A percentile compares a stretch with the other conserved stretches of the same genome.
Conservation (phyloP, 225 moss, liverwort and hornwort genomes). For the Antitrichia curtipendula region DNA sequence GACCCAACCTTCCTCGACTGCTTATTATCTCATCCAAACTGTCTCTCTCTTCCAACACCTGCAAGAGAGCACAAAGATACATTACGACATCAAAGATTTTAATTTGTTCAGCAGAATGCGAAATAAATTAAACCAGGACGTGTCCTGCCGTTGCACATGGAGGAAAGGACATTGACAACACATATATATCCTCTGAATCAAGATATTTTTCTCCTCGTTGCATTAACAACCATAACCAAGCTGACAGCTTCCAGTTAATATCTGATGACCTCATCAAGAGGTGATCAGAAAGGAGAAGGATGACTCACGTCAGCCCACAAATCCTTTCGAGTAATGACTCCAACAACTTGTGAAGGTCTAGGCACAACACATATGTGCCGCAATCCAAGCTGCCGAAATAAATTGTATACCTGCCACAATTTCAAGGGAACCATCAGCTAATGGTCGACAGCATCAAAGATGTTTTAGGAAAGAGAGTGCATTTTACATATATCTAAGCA, state of each 20-base stretch:
- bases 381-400: slow-evolving; percentile 97
- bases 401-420: slow-evolving; percentile 72
- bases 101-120: not conserved
- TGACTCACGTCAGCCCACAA: slow-evolving; percentile 65
- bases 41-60: slow-evolving; percentile 45
- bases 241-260: not conserved
- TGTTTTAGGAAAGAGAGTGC: not conserved
- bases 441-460: not conserved
- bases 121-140: not conserved
- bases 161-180: not conserved
- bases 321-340: slow-evolving; percentile 90
- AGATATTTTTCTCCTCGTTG: not conserved
- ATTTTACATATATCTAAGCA: not conserved
- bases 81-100: not conserved
- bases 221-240: not conserved
- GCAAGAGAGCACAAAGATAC: not conserved
- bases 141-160: not conserved
- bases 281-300: not conserved
- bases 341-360: slow-evolving; percentile 74
- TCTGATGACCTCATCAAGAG: not conserved
- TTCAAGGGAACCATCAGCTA: not conserved
- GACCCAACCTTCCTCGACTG: slow-evolving; percentile 71
- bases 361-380: slow-evolving; percentile 95
- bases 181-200: not conserved
- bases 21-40: slow-evolving; percentile 30